Evolutionary conservation across 2,329 filamentous ascomycete species (phyloP), one percentile per base, ranked within the genome.

Genomic region (Onygena corvina): DNA sequence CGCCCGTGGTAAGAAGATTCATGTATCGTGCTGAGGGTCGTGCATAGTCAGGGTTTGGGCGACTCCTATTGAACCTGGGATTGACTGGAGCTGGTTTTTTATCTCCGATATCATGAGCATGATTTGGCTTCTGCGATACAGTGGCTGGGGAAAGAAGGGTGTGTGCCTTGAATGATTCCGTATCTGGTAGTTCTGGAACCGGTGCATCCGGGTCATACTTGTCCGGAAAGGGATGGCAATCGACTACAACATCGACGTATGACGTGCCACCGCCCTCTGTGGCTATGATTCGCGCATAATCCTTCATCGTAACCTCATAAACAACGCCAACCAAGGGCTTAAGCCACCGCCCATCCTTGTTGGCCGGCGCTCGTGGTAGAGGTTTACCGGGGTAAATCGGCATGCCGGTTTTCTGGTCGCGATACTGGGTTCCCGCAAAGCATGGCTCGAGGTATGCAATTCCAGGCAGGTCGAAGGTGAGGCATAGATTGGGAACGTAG

Each of bases 301-400:
- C 92, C 36, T 76, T 66, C 14, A 75, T 70, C 0, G 88, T 94
- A 25, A 96, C 86, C 69, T 96, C 89, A 69, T 98, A 98, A 3
- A 96, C 92, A 12, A 94, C 87, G 20, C 92, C 92, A 34, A 95
- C 78, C 1, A 98, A 75, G 3, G 86, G 86, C 60, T 88, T 89
- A 54, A 80, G 71, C 88, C 87, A 94, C 48, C 68, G 70, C 48
- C 71, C 67, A 16, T 27, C 29, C 35, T 12, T 47, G 31, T 40
- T 47, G 20, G 55, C 49, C 3, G 20, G n/a, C 2, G 33, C 35
- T 2, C 50, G 29, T 12, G 46, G 21, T 5, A 16, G 3, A 18
- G 42, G 30, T 6, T 31, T 33, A 9, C 21, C 33, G 11, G 46
- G 46, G 31, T 47, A 47, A 27, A 47, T 25, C 20, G 46, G 30